Conservation (phyloP, 306 rosid species). For the Dryas drummondii region DNA sequence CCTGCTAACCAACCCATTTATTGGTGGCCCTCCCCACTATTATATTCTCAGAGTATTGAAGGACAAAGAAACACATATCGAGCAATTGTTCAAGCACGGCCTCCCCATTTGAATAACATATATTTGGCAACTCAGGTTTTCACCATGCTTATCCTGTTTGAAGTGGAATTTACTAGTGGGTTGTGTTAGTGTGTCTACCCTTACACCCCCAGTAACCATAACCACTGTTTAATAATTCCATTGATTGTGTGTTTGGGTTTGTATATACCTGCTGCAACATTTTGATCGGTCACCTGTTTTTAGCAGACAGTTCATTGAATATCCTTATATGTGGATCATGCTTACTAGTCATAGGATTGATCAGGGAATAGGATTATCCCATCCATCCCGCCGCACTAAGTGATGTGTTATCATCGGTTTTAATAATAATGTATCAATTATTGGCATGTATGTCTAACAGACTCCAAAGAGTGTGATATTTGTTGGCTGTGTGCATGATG, state of each 20-base stretch:
- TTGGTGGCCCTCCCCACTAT: constrained; percentile 11
- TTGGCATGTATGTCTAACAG: background rate
- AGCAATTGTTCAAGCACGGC: constrained; percentile 87
- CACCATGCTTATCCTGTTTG: constrained; percentile 9
- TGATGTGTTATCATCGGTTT: background rate
- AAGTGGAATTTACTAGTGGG: background rate
- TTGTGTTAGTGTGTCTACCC: constrained; percentile 14
- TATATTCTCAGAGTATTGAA: constrained; percentile 61
- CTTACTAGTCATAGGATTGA: background rate
- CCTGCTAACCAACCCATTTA: constrained; percentile 15
- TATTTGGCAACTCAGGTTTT: constrained; percentile 92
- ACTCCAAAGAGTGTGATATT: background rate
- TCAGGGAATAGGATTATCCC: background rate
- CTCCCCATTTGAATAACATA: constrained; percentile 83
- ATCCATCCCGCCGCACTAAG: background rate
- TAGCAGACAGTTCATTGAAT: too few relatives aligned
- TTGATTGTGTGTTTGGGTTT: background rate
- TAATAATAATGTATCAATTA: background rate
- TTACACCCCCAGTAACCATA: background rate
- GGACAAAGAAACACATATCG: constrained; percentile 90
- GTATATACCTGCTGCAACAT: background rate
- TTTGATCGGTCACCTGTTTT: constrained; percentile 1
- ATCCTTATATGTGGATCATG: background rate
- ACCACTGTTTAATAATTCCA: background rate
- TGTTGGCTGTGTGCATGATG: too few relatives aligned